These are phyloP conservation scores for Hypoxylon trugodes DNA, from an alignment of 495 filamentous ascomycete species.

Conservation along the genomic window DNA sequence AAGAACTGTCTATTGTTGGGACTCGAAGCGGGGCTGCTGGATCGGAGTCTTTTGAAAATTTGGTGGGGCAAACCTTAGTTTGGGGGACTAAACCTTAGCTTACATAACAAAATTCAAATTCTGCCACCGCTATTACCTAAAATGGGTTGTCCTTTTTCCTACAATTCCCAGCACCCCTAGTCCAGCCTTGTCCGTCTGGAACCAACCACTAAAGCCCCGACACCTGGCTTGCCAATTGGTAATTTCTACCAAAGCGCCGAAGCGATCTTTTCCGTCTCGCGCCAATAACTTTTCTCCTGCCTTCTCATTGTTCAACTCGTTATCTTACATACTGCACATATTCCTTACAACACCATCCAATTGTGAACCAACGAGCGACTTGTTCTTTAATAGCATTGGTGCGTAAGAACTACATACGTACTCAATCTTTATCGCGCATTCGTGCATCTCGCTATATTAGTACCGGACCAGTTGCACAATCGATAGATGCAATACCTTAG, in stretches of 20 bases:
- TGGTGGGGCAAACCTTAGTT: no score
- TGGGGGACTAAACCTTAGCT: no score
- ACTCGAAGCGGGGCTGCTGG: no score
- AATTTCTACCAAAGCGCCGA: slow-evolving; percentile 15
- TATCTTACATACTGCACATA: not conserved
- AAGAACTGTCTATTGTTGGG: no score
- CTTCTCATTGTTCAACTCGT: not conserved
- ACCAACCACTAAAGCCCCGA: slow-evolving; percentile 21
- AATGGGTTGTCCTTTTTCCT: not conserved
- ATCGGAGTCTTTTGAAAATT: no score
- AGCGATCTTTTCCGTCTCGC: no score
- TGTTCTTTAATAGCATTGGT: slow-evolving; percentile 3
- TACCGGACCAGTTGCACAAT: slow-evolving; percentile 16
- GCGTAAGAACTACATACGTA: not conserved
- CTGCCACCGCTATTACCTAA: slow-evolving; percentile 11
- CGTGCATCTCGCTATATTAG: slow-evolving; percentile 10
- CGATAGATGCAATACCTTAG: slow-evolving; percentile 22
- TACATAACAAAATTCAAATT: not conserved
- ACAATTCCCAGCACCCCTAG: not conserved
- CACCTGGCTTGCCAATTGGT: slow-evolving; percentile 30
- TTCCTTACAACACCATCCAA: slow-evolving; percentile 17
- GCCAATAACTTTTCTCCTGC: slow-evolving; percentile 7
- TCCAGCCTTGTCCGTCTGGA: slow-evolving; percentile 13
- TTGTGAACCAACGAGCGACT: slow-evolving; percentile 3
- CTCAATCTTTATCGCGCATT: slow-evolving; percentile 33